A percentile compares a stretch with the other conserved stretches of the same genome.
phyloP scores from a whole-genome alignment of 768 basidiomycete species.

The Lepiota brunneoincarnata region DNA sequence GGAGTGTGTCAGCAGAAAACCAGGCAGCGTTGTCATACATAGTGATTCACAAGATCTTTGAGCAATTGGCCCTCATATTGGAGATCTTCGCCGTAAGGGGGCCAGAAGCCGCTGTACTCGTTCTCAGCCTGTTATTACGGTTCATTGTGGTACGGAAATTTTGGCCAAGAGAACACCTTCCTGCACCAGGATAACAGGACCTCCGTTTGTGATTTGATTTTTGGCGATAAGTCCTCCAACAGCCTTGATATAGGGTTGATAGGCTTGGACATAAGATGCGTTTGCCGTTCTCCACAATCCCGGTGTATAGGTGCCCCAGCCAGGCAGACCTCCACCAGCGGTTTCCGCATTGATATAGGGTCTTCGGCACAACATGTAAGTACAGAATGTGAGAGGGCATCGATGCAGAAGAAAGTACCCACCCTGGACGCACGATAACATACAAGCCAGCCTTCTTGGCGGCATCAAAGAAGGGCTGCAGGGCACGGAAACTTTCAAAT shows the following conservation, averaged over 20 bases:
- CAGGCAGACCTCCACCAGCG: conserved; percentile 53
- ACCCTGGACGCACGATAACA: conserved; percentile 52
- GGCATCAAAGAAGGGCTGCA: conserved; percentile 54
- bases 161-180: conserved; percentile 15
- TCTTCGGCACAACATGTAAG: conserved; percentile 17
- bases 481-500: conserved; percentile 51
- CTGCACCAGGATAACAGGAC: conserved; percentile 48
- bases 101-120: conserved; percentile 44
- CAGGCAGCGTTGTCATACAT: not conserved
- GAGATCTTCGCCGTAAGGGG: conserved; percentile 38
- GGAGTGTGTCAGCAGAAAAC: not conserved
- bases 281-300: conserved; percentile 45
- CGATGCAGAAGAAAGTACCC: not conserved
- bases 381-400: not conserved
- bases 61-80: conserved; percentile 34
- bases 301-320: conserved; percentile 51
- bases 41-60: conserved; percentile 26
- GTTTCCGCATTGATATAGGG: conserved; percentile 49
- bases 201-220: conserved; percentile 59
- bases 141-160: not conserved
- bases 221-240: conserved; percentile 42
- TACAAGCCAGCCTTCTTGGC: conserved; percentile 54
- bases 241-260: conserved; percentile 46
- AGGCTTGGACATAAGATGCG: conserved; percentile 42
- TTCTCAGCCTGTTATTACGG: conserved; percentile 42